Evolutionary conservation across 345 rosid species (phyloP), one percentile per base, ranked within the genome.

Genomic region (Sisymbrium altissimum): DNA sequence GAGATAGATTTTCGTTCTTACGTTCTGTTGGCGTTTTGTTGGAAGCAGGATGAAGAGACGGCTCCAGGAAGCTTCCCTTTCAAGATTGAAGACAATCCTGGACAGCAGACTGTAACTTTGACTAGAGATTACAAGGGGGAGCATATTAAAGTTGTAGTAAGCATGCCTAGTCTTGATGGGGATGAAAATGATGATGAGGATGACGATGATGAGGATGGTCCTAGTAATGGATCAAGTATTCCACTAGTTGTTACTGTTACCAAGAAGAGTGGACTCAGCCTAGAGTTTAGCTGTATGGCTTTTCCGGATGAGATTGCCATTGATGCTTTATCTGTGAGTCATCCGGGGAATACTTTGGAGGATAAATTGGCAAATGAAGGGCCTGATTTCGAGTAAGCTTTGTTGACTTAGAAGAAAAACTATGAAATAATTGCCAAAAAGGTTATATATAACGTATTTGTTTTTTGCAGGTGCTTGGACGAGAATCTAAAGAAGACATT

Each of bases 311-410:
- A 84, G 75, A 82, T 95, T 62, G 66, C 78, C 5, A 87, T 95
- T 1, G 96, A 90, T 63, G 77, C 84, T 73, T 67, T 92, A 78
- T 63, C 89, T 0, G 78, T 87, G 30, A 84, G 76, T 69, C 83
- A 79, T 39, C 74, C 85, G 0, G 85, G 83, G 36, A 38, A 43
- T 54, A 45, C 84, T 9, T 25, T 76, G 39, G 96, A 85, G 56
- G 91, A 88, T 21, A 74, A 85, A 19, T 27, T 84, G 64, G 84
- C 83, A 0, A 92, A 87, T 41, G 97, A 84, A 54, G 98, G 98
- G n/a, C 97, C 97, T 66, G 88, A 87, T 75, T 95, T 88, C 77
- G 78, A 81, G 99, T 95, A 87, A 95, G 93, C 72, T 15, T 49
- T 65, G 32, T n/a, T 36, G 10, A 21, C 12, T 40, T 5, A 9